A percentile compares a stretch with the other conserved stretches of the same genome.
These are phyloP conservation scores for Cupressus sempervirens DNA, from an alignment of 75 land plant genomes.

Conservation along the genomic window DNA sequence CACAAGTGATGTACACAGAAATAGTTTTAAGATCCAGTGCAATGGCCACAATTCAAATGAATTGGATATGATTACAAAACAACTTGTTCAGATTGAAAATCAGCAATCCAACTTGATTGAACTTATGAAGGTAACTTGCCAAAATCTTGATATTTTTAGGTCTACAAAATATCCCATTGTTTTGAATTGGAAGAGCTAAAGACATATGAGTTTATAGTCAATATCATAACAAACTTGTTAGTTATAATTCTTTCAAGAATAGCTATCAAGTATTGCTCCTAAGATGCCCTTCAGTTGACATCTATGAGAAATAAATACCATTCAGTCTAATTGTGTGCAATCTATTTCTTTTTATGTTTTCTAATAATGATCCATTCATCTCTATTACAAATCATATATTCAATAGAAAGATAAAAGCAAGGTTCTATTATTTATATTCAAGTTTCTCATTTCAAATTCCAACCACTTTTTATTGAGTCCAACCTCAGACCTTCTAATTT, in stretches of 20 bases:
- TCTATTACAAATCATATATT: background rate
- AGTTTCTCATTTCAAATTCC: no score
- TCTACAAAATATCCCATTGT: no score
- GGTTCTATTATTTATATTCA: no score
- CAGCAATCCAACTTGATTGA: slow-evolving; percentile 61
- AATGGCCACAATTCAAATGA: slow-evolving; percentile 26
- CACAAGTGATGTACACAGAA: background rate
- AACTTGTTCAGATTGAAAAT: slow-evolving; percentile 65
- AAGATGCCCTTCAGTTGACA: no score
- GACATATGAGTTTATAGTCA: no score
- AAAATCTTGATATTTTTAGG: background rate
- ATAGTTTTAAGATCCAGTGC: slow-evolving; percentile 6
- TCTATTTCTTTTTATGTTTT: background rate
- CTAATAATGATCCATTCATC: background rate
- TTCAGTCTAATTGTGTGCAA: background rate
- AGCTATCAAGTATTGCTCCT: no score
- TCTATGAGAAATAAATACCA: background rate
- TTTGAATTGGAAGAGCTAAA: no score
- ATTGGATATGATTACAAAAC: slow-evolving; percentile 39
- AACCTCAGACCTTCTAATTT: no score
- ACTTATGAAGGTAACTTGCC: slow-evolving; percentile 51
- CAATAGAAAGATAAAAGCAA: background rate
- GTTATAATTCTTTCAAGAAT: no score
- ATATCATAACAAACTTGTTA: no score
- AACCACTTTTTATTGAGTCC: no score